Conservation (phyloP, 208 protist species). For the Leishmania aethiopica region DNA sequence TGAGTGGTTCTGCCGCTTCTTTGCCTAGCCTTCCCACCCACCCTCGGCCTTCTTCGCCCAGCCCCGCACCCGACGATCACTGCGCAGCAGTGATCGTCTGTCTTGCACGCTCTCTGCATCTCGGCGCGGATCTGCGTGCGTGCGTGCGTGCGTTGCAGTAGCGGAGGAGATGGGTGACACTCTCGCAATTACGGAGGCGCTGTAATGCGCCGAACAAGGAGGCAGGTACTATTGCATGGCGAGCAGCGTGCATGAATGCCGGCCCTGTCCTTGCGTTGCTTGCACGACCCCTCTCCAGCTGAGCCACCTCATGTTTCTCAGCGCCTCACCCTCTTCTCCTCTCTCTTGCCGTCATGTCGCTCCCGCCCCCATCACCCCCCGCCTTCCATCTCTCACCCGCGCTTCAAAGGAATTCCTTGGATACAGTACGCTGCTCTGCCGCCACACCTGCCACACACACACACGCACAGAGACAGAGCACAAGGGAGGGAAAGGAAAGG, state of each 20-base stretch:
- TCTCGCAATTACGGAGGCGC: not conserved
- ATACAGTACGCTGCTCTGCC: not conserved
- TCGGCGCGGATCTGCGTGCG: not conserved
- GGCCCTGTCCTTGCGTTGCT: not conserved
- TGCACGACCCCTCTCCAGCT: not conserved
- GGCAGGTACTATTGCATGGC: not conserved
- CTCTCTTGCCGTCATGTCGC: not conserved
- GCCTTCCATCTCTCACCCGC: not conserved
- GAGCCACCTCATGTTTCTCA: not conserved
- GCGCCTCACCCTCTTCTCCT: not conserved
- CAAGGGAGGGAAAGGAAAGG: too few relatives aligned
- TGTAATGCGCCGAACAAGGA: not conserved
- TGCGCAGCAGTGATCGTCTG: not conserved
- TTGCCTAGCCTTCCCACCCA: too few relatives aligned
- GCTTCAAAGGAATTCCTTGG: not conserved
- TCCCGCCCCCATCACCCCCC: not conserved
- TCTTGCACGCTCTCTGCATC: not conserved
- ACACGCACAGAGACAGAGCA: too few relatives aligned
- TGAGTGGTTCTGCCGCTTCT: not conserved
- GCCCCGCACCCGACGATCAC: not conserved
- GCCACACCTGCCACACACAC: not conserved
- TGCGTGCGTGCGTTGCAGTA: not conserved
- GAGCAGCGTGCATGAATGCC: not conserved
- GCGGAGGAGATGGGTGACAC: not conserved
- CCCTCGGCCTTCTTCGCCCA: not conserved